Base-by-base conservation (phyloP, 2,329 filamentous ascomycete species). In the Rutstroemia sydowiana region DNA sequence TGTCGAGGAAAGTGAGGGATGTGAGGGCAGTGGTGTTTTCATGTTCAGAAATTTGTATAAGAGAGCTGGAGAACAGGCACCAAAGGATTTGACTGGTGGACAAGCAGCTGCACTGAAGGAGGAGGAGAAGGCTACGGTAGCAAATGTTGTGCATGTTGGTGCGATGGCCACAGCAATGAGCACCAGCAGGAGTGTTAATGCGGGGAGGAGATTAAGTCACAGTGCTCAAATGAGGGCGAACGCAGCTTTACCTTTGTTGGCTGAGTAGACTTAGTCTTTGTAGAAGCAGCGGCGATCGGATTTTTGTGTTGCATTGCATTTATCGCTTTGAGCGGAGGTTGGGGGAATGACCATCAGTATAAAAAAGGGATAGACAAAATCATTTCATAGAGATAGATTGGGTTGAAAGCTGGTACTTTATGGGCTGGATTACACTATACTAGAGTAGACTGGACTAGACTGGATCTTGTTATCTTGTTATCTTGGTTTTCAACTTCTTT, bases 11-110 rank as follows among this genome's bases (percentile, higher is more conserved):
- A 63, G 55, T 8, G 58, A 61, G 14, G 65, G 66, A 1, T 52
- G 56, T 5, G 65, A 66, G 53, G 65, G 65, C 21, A 61, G 54
- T 18, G 65, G 65, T 14, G 64, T 67, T 1, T 67, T 58, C 48
- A 63, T 67, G 57, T 67, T 55, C 56, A 55, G 65, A 16, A 67
- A 67, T 47, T 31, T 66, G 45, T 62, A 59, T 28, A 64, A 64
- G 28, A 50, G 55, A 10, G 48, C 52, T 2, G 64, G 61, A 1
- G 57, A 65, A 48, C 57, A 56, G 8, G 51, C 61, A 11, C 51
- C 62, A 3, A 48, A 53, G 13, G 58, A 61, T 45, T 44, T 65
- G 1, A 54, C 52, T 1, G 51, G 43, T 2, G 51, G 43, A 4
- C 23, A 26, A 26, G 23, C 23, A 8, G 23, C 23, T 26, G 23